A percentile compares a stretch with the other conserved stretches of the same genome.
Conservation (phyloP, 2,329 filamentous ascomycete genomes). For the Cladosporium cucumerinum region DNA sequence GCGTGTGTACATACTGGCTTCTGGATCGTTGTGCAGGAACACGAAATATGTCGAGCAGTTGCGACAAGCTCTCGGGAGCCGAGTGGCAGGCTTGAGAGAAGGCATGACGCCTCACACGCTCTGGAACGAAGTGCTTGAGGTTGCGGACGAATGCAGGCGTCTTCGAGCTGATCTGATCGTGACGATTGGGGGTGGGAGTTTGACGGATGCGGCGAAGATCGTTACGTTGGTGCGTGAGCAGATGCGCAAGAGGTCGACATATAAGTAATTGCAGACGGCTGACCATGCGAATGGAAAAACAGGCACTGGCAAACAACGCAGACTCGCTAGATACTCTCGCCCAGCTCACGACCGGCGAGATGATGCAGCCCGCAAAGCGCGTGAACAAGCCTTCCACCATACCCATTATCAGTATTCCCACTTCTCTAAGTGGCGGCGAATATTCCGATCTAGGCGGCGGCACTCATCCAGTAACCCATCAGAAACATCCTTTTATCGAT, state of each 20-base stretch:
- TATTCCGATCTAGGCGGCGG: slow-evolving; percentile 41
- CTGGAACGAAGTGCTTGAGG: slow-evolving; percentile 51
- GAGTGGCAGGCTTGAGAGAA: slow-evolving; percentile 45
- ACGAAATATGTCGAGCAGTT: slow-evolving; percentile 47
- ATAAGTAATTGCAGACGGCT: background rate
- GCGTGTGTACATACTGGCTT: slow-evolving; percentile 52
- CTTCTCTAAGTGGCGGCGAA: slow-evolving; percentile 24
- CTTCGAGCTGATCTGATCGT: slow-evolving; percentile 49
- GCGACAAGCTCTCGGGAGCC: slow-evolving; percentile 38
- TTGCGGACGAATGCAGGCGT: slow-evolving; percentile 41
- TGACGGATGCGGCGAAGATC: slow-evolving; percentile 57
- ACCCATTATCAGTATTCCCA: slow-evolving; percentile 23
- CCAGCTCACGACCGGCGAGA: slow-evolving; percentile 17
- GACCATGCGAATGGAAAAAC: background rate
- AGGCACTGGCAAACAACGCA: slow-evolving; percentile 22
- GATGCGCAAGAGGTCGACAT: background rate
- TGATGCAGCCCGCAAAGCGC: background rate
- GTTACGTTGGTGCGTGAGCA: slow-evolving; percentile 36
- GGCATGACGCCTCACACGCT: slow-evolving; percentile 56
- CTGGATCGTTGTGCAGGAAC: slow-evolving; percentile 47
- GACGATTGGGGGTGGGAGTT: slow-evolving; percentile 53
- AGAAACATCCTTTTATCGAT: slow-evolving; percentile 26
- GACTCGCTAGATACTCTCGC: slow-evolving; percentile 3
- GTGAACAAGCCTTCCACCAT: slow-evolving; percentile 9
- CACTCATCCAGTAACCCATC: slow-evolving; percentile 29